Conservation (phyloP, 2,329 filamentous ascomycete genomes). For the Drechslera avenae region DNA sequence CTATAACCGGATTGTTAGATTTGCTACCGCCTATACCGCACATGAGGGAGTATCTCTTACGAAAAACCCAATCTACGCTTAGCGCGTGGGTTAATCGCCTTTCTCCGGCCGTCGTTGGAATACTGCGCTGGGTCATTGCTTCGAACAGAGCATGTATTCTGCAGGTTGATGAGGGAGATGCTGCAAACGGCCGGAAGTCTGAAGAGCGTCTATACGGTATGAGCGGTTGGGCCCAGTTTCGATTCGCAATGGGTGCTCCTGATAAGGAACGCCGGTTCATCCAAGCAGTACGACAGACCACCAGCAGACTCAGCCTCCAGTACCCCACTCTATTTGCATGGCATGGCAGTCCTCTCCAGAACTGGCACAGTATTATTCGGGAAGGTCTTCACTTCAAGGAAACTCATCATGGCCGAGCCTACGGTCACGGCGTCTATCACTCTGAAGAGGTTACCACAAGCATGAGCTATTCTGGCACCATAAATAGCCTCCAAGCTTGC, state of each 20-base stretch:
- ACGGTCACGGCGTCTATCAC: constrained; percentile 83
- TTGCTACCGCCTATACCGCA: constrained; percentile 65
- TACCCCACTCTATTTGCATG: constrained; percentile 81
- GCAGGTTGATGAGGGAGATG: constrained; percentile 62
- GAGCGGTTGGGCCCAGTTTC: constrained; percentile 75
- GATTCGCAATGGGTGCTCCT: constrained; percentile 87
- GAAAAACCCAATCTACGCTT: constrained; percentile 48
- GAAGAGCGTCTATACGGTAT: constrained; percentile 67
- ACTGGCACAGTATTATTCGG: constrained; percentile 91
- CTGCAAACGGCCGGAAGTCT: constrained; percentile 35
- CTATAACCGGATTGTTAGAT: constrained; percentile 60
- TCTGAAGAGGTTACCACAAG: constrained; percentile 65
- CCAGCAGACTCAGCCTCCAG: constrained; percentile 47
- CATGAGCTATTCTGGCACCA: constrained; percentile 51
- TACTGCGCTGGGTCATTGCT: constrained; percentile 86
- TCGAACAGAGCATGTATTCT: constrained; percentile 88
- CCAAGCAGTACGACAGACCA: constrained; percentile 61
- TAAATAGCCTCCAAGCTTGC: constrained; percentile 8
- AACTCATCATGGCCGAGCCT: constrained; percentile 68
- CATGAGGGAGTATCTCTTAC: constrained; percentile 59
- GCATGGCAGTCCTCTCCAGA: constrained; percentile 77
- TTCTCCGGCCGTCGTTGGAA: constrained; percentile 66
- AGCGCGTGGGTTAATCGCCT: constrained; percentile 63
- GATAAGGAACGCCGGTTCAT: constrained; percentile 83
- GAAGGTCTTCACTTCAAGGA: constrained; percentile 76